phyloP scores from a whole-genome alignment of 2,329 filamentous ascomycete genomes.

The Dothiorella sarmentorum region DNA sequence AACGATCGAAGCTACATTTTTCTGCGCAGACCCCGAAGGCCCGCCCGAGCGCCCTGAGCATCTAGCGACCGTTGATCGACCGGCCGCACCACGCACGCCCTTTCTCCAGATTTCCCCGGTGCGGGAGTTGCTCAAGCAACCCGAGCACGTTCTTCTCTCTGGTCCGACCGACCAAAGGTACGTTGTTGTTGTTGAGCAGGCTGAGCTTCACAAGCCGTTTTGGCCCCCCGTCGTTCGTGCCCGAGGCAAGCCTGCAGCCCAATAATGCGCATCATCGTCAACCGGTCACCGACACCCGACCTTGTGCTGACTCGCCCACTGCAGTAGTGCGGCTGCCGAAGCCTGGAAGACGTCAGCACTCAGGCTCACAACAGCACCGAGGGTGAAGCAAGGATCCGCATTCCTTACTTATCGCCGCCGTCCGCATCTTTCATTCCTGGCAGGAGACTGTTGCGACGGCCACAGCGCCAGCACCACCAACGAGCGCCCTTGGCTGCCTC shows the following conservation, averaged over 20 bases:
- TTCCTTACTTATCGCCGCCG: slow-evolving; percentile 17
- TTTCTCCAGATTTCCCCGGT: slow-evolving; percentile 13
- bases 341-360: slow-evolving; percentile 6
- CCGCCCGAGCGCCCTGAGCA: slow-evolving; percentile 8
- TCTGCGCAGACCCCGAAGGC: slow-evolving; percentile 16
- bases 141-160: slow-evolving; percentile 15
- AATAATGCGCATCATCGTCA: slow-evolving; percentile 16
- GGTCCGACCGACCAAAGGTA: slow-evolving; percentile 8
- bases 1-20: slow-evolving; percentile 16
- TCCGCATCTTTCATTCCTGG: not conserved
- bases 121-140: slow-evolving; percentile 16
- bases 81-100: slow-evolving; percentile 1
- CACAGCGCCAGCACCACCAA: slow-evolving; percentile 12
- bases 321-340: slow-evolving; percentile 17
- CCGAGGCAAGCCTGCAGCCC: slow-evolving; percentile 11
- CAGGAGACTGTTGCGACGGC: slow-evolving; percentile 13
- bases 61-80: slow-evolving; percentile 13
- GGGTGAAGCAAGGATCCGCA: slow-evolving; percentile 4
- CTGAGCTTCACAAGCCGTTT: not conserved
- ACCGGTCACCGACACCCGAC: slow-evolving; percentile 9
- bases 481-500: slow-evolving; percentile 1
- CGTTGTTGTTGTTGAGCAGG: not conserved
- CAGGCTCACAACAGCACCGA: no score
- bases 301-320: slow-evolving; percentile 18
- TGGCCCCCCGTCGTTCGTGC: not conserved